Evolutionary conservation across 257 asterid genomes (phyloP).

Genomic region (Solanum habrochaites): DNA sequence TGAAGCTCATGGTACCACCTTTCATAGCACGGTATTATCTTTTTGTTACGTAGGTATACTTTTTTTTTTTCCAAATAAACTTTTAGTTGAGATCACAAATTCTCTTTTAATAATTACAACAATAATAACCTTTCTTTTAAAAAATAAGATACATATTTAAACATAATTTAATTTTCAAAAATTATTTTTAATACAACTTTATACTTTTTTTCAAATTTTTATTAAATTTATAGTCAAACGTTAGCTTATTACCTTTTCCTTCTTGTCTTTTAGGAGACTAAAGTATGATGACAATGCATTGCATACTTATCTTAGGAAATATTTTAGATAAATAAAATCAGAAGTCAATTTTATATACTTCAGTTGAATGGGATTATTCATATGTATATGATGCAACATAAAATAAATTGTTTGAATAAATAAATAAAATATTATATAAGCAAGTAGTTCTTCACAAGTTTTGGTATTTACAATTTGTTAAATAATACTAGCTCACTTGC

Average conservation of each 20-base stretch:
- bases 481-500: not conserved
- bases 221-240: not conserved
- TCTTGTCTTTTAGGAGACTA: not conserved
- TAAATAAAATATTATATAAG: not conserved
- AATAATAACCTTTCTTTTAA: not conserved
- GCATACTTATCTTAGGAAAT: not conserved
- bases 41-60: not conserved
- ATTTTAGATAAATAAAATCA: not conserved
- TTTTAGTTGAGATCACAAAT: not conserved
- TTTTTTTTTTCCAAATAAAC: not conserved
- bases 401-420: not conserved
- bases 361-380: not conserved
- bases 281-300: not conserved
- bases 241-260: not conserved
- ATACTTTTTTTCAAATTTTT: accelerated
- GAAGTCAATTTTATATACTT: not conserved
- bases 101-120: not conserved
- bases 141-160: not conserved
- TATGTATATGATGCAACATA: not conserved
- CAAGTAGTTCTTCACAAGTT: not conserved
- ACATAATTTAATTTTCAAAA: not conserved
- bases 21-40: not conserved
- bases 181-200: not conserved
- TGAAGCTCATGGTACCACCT: not conserved
- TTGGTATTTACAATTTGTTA: not conserved